Conservation (phyloP, 768 basidiomycete genomes). For the Mycena latifolia region DNA sequence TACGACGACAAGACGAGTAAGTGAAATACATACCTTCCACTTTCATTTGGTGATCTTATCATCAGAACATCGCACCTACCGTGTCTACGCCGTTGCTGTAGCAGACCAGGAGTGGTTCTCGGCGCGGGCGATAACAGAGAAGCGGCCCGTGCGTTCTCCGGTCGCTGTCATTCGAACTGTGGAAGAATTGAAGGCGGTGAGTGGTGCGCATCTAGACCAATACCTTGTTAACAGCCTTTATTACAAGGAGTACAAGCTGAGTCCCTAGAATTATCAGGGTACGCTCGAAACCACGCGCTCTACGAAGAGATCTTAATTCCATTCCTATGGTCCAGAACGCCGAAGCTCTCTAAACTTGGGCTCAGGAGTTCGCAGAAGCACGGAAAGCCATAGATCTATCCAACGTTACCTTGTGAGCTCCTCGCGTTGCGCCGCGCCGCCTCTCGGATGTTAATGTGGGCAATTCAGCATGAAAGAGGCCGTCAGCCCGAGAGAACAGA, state of each 20-base stretch:
- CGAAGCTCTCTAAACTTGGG: neutral
- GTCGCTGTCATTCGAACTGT: constrained; percentile 9
- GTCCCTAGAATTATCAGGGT: no score
- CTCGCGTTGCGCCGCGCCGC: no score
- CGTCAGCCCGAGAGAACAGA: no score
- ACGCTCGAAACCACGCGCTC: neutral
- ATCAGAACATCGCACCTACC: no score
- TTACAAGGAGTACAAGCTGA: no score
- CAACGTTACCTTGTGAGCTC: constrained; percentile 21
- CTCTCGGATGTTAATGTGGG: neutral
- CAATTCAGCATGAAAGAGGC: no score
- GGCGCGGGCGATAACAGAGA: constrained; percentile 21
- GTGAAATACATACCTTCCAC: constrained; percentile 2
- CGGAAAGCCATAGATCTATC: neutral
- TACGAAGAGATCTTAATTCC: no score
- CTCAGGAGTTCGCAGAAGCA: neutral
- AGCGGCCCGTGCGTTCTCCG: neutral
- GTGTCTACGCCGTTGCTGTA: neutral
- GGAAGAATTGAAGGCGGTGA: neutral
- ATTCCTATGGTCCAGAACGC: neutral
- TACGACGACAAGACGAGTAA: constrained; percentile 23
- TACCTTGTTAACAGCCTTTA: no score
- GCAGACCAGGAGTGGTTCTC: constrained; percentile 29
- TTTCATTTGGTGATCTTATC: neutral
- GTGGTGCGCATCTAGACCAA: no score